A percentile compares a stretch with the other conserved stretches of the same genome.
These are phyloP conservation scores for Eucalyptus cloeziana DNA, from an alignment of 345 rosid genomes.

Conservation along the genomic window DNA sequence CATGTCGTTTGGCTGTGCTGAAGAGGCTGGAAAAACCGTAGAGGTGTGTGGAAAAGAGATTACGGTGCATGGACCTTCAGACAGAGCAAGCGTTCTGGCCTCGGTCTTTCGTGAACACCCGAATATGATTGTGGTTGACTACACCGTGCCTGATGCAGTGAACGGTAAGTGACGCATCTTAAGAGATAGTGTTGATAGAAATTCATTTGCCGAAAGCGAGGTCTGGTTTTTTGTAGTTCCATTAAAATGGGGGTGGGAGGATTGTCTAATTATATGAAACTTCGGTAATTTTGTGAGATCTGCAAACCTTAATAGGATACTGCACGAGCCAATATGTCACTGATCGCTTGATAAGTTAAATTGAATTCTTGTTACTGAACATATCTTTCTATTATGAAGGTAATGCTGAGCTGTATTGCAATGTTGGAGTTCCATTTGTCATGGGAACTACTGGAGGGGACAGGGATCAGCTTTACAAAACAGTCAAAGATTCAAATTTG, in stretches of 20 bases:
- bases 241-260: neutral
- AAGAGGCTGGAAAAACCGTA: slow-evolving; percentile 50
- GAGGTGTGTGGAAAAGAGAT: slow-evolving; percentile 68
- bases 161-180: slow-evolving; percentile 36
- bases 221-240: neutral
- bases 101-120: slow-evolving; percentile 50
- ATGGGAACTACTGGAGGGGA: slow-evolving; percentile 99
- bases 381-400: slow-evolving; percentile 17
- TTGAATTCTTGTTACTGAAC: neutral
- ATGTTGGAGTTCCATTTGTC: slow-evolving; percentile 93
- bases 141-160: slow-evolving; percentile 74
- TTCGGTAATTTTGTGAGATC: neutral
- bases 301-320: neutral
- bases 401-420: slow-evolving; percentile 74
- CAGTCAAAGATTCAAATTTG: slow-evolving; percentile 50
- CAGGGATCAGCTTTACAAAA: slow-evolving; percentile 44
- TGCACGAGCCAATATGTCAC: neutral
- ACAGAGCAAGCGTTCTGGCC: slow-evolving; percentile 60
- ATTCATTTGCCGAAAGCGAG: neutral
- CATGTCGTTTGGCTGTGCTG: slow-evolving; percentile 54
- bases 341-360: neutral
- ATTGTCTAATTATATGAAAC: neutral
- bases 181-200: neutral
- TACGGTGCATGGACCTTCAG: slow-evolving; percentile 56
- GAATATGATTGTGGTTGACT: slow-evolving; percentile 73